Conservation (phyloP, 306 rosid genomes). For the Lupinus albus region DNA sequence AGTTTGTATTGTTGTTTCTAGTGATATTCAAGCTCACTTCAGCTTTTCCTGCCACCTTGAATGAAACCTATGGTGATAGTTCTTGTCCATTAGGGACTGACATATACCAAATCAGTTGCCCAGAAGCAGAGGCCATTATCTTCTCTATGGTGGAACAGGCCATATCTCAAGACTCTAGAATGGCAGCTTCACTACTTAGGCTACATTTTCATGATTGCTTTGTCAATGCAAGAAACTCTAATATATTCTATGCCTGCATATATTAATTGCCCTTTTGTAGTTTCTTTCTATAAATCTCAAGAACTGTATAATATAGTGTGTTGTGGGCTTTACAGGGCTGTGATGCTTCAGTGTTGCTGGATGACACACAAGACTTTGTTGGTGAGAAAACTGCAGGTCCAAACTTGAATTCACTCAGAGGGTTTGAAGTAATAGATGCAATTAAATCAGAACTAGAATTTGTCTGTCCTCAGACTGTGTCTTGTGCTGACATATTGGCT, state of each 20-base stretch:
- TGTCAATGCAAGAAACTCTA: conserved; percentile 67
- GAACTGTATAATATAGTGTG: neutral
- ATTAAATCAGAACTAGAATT: conserved; percentile 71
- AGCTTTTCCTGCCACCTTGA: conserved; percentile 39
- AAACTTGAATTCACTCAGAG: conserved; percentile 75
- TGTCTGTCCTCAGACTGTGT: conserved; percentile 73
- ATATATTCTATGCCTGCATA: neutral
- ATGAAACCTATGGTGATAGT: conserved; percentile 49
- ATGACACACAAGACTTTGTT: conserved; percentile 56
- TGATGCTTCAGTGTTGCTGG: conserved; percentile 83
- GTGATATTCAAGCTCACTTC: conserved; percentile 50
- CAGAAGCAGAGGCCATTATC: conserved; percentile 69
- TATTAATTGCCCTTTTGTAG: neutral
- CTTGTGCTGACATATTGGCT: conserved; percentile 90
- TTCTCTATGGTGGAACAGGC: conserved; percentile 64
- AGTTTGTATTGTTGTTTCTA: conserved; percentile 37
- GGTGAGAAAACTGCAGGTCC: conserved; percentile 92
- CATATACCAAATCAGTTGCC: conserved; percentile 53
- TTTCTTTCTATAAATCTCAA: neutral
- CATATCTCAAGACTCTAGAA: conserved; percentile 61
- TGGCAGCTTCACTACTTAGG: conserved; percentile 88
- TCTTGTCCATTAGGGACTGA: conserved; percentile 43
- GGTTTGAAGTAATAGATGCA: conserved; percentile 78
- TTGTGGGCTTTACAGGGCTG: conserved; percentile 62
- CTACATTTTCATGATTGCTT: conserved; percentile 93